These are phyloP conservation scores for Mycena belliarum DNA, from an alignment of 768 basidiomycete genomes.

Conservation along the genomic window DNA sequence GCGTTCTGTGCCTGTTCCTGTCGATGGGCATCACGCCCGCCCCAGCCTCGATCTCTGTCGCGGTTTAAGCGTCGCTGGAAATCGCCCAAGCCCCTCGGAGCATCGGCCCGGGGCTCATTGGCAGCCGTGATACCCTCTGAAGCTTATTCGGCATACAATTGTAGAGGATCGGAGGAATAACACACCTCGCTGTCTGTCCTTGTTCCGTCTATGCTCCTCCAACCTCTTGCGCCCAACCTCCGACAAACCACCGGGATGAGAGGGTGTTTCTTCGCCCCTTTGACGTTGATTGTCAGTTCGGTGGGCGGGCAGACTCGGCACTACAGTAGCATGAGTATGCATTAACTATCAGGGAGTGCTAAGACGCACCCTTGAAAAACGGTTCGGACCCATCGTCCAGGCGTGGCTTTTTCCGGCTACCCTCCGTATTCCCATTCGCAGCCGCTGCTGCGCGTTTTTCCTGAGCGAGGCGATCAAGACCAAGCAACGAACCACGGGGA, in stretches of 20 bases:
- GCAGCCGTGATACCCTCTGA: constrained; percentile 72
- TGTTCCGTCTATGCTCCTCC: constrained; percentile 73
- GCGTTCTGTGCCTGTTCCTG: constrained; percentile 24
- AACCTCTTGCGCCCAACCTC: constrained; percentile 68
- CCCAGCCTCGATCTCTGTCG: constrained; percentile 55
- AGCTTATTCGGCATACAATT: background rate
- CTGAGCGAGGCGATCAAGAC: constrained; percentile 83
- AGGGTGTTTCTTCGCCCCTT: constrained; percentile 88
- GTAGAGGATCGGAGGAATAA: background rate
- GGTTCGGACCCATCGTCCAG: constrained; percentile 65
- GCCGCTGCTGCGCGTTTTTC: constrained; percentile 71
- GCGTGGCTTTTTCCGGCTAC: constrained; percentile 67
- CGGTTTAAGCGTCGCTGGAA: constrained; percentile 93
- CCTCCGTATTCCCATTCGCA: constrained; percentile 43
- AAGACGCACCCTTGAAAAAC: constrained; percentile 82
- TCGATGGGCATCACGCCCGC: constrained; percentile 34
- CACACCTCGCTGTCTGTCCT: constrained; percentile 70
- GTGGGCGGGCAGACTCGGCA: constrained; percentile 69
- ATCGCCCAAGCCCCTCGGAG: constrained; percentile 81
- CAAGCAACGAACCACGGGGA: constrained; percentile 77
- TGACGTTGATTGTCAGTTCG: constrained; percentile 63
- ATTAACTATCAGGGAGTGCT: background rate
- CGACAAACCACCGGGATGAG: constrained; percentile 87
- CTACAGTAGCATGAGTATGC: constrained; percentile 42
- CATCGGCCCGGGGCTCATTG: constrained; percentile 56